Conservation (phyloP, 2,329 filamentous ascomycete species). For the Penicillium thymicola region DNA sequence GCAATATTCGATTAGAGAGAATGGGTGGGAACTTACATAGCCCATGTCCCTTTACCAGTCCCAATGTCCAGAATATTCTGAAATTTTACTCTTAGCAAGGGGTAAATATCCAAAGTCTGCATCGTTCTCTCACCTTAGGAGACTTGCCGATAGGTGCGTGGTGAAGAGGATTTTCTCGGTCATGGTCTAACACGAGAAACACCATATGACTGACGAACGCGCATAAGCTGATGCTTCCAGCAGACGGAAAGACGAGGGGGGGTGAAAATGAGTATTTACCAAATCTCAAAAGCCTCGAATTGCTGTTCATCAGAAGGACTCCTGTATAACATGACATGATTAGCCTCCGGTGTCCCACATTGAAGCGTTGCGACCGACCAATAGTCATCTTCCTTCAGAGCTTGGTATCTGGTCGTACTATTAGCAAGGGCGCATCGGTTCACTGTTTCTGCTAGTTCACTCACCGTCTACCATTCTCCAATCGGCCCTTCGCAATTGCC, state of each 20-base stretch:
- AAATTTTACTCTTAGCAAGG: not conserved
- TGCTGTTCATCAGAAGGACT: conserved; percentile 20
- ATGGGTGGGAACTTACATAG: conserved; percentile 10
- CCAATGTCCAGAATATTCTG: conserved; percentile 19
- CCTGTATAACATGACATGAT: conserved; percentile 1
- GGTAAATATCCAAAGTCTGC: not conserved
- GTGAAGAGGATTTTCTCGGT: conserved; percentile 14
- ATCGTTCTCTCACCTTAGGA: conserved; percentile 9
- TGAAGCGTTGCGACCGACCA: conserved; percentile 10
- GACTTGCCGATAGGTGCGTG: conserved; percentile 14
- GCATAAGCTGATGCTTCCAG: not conserved
- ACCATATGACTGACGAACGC: conserved; percentile 10
- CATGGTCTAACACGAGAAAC: conserved; percentile 17
- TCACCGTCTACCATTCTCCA: conserved; percentile 19
- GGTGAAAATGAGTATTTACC: conserved; percentile 6
- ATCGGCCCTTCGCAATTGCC: conserved; percentile 10
- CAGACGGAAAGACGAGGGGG: not conserved
- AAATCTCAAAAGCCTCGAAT: conserved; percentile 20
- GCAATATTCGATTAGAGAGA: not conserved
- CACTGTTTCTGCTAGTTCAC: conserved; percentile 19
- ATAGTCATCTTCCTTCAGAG: conserved; percentile 18
- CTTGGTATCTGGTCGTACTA: conserved; percentile 11
- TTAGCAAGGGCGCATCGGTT: not conserved
- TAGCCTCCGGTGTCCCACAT: not conserved
- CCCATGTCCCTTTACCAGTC: conserved; percentile 19